These are phyloP conservation scores for Phytophthora sp. DNA, from an alignment of 352 stramenopile species.

Conservation along the genomic window DNA sequence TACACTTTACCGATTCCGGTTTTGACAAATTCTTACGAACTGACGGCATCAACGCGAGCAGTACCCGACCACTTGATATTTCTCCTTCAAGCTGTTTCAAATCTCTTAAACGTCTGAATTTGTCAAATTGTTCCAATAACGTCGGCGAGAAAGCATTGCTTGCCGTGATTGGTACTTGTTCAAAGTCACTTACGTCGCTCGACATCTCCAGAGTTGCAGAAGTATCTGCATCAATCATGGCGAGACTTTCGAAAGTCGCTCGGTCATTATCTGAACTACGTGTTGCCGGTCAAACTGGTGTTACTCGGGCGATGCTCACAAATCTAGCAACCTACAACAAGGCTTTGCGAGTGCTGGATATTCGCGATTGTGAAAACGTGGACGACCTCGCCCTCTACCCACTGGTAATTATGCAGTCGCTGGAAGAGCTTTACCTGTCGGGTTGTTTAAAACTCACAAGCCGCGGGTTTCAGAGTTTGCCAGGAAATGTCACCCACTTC, in stretches of 20 bases:
- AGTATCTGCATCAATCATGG: constrained; percentile 28
- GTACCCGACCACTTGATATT: background rate
- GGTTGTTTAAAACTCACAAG: constrained; percentile 37
- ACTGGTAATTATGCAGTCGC: constrained; percentile 61
- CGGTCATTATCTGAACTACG: constrained; percentile 34
- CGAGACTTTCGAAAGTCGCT: constrained; percentile 49
- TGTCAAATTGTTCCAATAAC: constrained; percentile 35
- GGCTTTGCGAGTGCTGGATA: constrained; percentile 54
- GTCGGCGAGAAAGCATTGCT: constrained; percentile 41
- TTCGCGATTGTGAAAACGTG: constrained; percentile 51
- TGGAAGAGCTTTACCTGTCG: constrained; percentile 56
- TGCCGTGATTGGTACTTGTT: constrained; percentile 38
- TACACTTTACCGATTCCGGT: constrained; percentile 44
- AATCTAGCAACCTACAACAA: constrained; percentile 66
- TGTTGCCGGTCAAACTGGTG: constrained; percentile 39
- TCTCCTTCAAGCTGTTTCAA: constrained; percentile 11
- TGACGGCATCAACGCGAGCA: constrained; percentile 32
- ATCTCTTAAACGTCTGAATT: constrained; percentile 24
- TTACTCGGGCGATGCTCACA: constrained; percentile 52
- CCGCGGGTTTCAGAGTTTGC: constrained; percentile 53
- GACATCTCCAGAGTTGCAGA: constrained; percentile 43
- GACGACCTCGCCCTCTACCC: constrained; percentile 74
- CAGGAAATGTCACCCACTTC: constrained; percentile 40
- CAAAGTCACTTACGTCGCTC: constrained; percentile 34
- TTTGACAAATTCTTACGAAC: constrained; percentile 57